These are phyloP conservation scores for Didymella segeticola DNA, from an alignment of 2,329 filamentous ascomycete species.

Conservation along the genomic window DNA sequence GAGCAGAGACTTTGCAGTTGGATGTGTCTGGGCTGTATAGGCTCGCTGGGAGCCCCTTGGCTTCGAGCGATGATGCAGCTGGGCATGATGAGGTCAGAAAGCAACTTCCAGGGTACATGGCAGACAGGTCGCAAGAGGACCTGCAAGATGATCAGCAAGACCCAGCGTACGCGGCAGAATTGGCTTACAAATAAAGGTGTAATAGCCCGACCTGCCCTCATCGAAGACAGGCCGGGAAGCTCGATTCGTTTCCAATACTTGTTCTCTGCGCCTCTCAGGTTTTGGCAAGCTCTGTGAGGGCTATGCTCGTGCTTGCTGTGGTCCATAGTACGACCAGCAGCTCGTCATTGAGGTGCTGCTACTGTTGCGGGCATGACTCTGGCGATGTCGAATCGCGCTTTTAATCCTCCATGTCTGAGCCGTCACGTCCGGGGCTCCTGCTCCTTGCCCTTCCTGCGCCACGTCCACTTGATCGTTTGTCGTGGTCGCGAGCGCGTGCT, in stretches of 20 bases:
- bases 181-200: slow-evolving; percentile 23
- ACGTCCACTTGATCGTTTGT: slow-evolving; percentile 40
- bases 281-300: not conserved
- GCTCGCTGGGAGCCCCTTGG: not conserved
- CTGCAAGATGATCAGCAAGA: not conserved
- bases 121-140: not conserved
- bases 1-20: not conserved
- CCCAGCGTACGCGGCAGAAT: not conserved
- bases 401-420: slow-evolving; percentile 43
- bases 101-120: not conserved
- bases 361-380: not conserved
- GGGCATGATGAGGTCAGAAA: not conserved
- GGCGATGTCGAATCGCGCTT: not conserved
- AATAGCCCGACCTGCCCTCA: slow-evolving; percentile 21
- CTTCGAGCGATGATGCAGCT: not conserved
- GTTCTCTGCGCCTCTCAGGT: not conserved
- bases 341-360: not conserved
- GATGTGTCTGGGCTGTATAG: not conserved
- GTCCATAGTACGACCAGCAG: not conserved
- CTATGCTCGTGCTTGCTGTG: not conserved
- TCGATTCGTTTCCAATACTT: slow-evolving; percentile 9
- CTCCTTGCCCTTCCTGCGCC: slow-evolving; percentile 50
- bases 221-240: slow-evolving; percentile 23
- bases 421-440: slow-evolving; percentile 52
- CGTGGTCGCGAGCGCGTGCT: slow-evolving; percentile 41